Base-by-base conservation (phyloP, 768 basidiomycete species). In the Termitomyces sp. region DNA sequence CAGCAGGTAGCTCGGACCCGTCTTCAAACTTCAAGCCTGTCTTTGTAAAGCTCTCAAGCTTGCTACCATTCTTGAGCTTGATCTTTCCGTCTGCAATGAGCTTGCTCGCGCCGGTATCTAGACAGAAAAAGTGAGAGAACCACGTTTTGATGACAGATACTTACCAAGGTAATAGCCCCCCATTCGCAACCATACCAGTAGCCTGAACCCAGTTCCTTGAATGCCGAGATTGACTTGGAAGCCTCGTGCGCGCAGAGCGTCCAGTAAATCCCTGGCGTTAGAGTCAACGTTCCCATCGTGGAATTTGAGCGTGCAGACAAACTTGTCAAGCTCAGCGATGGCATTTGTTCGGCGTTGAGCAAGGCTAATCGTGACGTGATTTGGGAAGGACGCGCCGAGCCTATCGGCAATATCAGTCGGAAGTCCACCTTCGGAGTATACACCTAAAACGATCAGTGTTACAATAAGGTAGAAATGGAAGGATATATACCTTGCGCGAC, bases 101-200 rank as follows among this genome's bases (percentile, higher is more conserved):
- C 68, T 84, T 76, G 62, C 80, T 81, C 2, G 81, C 81, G 20
- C 85, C 85, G 42, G 80, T 78, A 61, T 85, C 83, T 84, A 16
- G 15, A n/a, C 18, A 18, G 11, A 35, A n/a, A 7, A 24, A 35
- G 4, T 16, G 12, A 32, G 12, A n/a, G 7, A 63, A 16, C 22
- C 20, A 36, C 52, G 45, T 15, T 44, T 22, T 32, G 32, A 35
- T 45, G 7, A 33, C 12, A n/a, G 45, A 16, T 9, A 57, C 74
- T 33, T 60, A 83, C 89, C 87, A 1, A 89, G 74, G 71, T 90
- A 91, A 70, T 87, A 90, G 8, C 89, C 87, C 32, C 87, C 87
- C 0, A 73, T 82, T 44, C 76, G 78, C 6, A 69, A 69, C 69
- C 78, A 83, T 18, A 79, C 80, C n/a, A 84, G 71, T 51, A 81